Base-by-base conservation (phyloP, 176 grass and related monocot species). In the Melocanna baccifera region DNA sequence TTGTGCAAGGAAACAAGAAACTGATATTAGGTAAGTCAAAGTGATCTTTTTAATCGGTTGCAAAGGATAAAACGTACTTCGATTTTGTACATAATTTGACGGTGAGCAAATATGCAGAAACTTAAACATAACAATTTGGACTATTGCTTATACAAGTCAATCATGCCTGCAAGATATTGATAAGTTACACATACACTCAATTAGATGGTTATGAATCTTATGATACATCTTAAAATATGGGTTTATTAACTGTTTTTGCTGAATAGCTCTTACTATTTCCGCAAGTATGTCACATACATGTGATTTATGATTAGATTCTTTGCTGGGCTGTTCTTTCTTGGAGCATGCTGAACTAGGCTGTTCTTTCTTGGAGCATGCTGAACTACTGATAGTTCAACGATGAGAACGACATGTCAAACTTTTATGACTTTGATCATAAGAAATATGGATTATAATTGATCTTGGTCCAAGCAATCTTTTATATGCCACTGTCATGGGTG, bases 1-100 rank as follows among this genome's bases (percentile, higher is more conserved):
- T 98, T 67, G 91, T 94, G 68, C 96, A 98, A 87, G 96, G 93
- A 82, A 98, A 92, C 83, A 98, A 98, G 62, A 98, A 98, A 88
- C 78, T 98, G 63, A 98, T 98, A 78, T 86, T 98, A 90, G 96
- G 93, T 95, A 89, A 51, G 77, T 87, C 36, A 19, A 89, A 51
- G 77, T 87, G 43, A 19, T 74, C 75, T 39, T 83, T 65, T 51
- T 47, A 58, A 69, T 53, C 23, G 30, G 48, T 76, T 80, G 77
- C 43, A 52, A 80, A 80, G 46, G 45, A 80, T 67, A 80, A 67
- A 66, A 16, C 4, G 12, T 51, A 39, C 6, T 80, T 50, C 2
- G 3, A 32, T 79, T 48, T 65, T 65, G 42, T 10, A 64, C 26
- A 79, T 47, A 30, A 62, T 3, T 43, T 28, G n/a, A 13, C 75